phyloP scores from a whole-genome alignment of 495 filamentous ascomycete genomes.

The Aspergillus avenaceus region DNA sequence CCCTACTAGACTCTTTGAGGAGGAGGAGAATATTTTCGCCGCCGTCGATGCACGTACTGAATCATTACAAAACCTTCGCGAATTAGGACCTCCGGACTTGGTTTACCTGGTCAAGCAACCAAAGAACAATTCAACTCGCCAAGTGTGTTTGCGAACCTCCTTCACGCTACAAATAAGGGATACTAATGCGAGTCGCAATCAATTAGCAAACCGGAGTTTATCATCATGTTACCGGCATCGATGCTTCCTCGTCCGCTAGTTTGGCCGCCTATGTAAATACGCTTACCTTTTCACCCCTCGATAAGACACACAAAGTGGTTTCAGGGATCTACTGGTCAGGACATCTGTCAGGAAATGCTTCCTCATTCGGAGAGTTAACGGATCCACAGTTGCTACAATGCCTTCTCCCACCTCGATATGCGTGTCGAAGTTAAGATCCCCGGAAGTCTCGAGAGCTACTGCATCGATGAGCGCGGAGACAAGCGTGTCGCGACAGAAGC shows the following conservation, averaged over 20 bases:
- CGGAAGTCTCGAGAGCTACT: constrained; percentile 91
- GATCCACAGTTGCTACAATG: constrained; percentile 87
- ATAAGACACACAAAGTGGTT: constrained; percentile 83
- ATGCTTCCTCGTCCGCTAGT: constrained; percentile 95
- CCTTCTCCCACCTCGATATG: constrained; percentile 97
- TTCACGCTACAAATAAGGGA: constrained; percentile 6
- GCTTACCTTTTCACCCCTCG: constrained; percentile 80
- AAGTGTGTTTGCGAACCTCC: too few species aligned
- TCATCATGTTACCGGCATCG: constrained; percentile 96
- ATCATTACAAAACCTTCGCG: constrained; percentile 73
- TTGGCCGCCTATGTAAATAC: constrained; percentile 98
- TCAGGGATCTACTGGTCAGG: constrained; percentile 89
- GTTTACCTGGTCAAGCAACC: constrained; percentile 93
- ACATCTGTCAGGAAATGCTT: neutral
- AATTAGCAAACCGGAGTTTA: constrained; percentile 77
- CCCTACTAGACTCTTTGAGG: constrained; percentile 73
- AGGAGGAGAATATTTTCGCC: constrained; percentile 79
- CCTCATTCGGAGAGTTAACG: constrained; percentile 18
- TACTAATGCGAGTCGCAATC: constrained; percentile 7
- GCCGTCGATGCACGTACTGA: constrained; percentile 89
- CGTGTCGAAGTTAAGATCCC: constrained; percentile 95
- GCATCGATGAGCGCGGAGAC: constrained; percentile 92
- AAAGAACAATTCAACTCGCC: constrained; percentile 46
- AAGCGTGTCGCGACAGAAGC: constrained; percentile 87
- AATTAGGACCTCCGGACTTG: constrained; percentile 92